Base-by-base conservation (phyloP, 2,329 filamentous ascomycete species). In the Elsinoe fawcettii region DNA sequence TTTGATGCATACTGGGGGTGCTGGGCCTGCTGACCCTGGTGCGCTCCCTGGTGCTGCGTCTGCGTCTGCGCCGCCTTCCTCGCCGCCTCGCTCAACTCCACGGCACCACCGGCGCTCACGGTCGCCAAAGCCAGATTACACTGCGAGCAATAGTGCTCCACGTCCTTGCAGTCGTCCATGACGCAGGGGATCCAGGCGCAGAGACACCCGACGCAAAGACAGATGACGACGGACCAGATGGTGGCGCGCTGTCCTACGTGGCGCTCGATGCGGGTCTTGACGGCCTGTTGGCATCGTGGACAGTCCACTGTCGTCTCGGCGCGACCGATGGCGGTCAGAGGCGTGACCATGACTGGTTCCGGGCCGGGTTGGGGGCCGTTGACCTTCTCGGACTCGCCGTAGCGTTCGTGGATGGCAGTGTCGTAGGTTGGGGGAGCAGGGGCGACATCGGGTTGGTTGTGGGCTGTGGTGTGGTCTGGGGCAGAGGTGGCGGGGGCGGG, bases 141-240 rank as follows among this genome's bases (percentile, higher is more conserved):
- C 16, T 43, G 39, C 23, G 37, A 23, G 54, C 54, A 56, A 30
- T 56, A 56, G 54, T 56, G 54, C 54, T 56, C 54, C 2, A 46
- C 41, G 25, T 56, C 54, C 54, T 56, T 56, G 54, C 54, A 56
- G 41, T 56, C 54, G 41, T 56, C 41, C 39, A 56, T 56, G 39
- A 56, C 54, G 41, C 54, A 56, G 3, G 54, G 54, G 16, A 56
- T 56, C 54, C 54, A 56, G 4, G 54, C 54, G 43, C 54, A 56
- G 20, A 56, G 43, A 37, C 54, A 56, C n/a, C 54, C 54, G 27
- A 56, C 54, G 54, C 54, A 56, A 7, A 56, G 41, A 20, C 54
- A 56, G 41, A 56, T 56, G 39, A 56, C 30, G 39, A 56, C 27
- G 16, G 54, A 56, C 43, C 39, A 46, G 54, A 56, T 37, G 39